These are phyloP conservation scores for Diaporthe aspalathi DNA, from an alignment of 2,329 filamentous ascomycete genomes.

Conservation along the genomic window DNA sequence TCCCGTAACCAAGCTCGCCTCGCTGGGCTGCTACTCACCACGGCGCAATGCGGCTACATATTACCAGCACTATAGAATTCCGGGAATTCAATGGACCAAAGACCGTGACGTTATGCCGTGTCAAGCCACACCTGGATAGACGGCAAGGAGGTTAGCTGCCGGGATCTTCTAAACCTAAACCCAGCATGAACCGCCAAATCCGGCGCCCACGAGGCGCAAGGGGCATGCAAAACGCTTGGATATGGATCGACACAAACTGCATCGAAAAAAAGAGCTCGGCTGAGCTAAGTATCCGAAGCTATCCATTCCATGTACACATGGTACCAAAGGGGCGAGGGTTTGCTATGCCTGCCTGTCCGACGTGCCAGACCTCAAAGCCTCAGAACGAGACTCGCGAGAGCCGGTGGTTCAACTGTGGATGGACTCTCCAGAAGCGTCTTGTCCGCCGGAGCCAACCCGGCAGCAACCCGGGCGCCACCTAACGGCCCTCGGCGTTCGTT, in stretches of 20 bases:
- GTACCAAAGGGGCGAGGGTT: conserved; percentile 40
- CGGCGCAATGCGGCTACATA: conserved; percentile 27
- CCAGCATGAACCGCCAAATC: conserved; percentile 1
- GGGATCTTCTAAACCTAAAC: conserved; percentile 37
- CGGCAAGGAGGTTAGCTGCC: conserved; percentile 43
- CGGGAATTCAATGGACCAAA: conserved; percentile 9
- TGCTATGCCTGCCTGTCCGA: conserved; percentile 44
- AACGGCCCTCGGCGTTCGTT: no score
- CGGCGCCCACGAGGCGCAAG: conserved; percentile 39
- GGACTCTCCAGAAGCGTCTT: conserved; percentile 39
- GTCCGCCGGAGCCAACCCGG: no score
- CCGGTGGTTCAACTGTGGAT: conserved; percentile 39
- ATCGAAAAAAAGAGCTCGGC: conserved; percentile 45
- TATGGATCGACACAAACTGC: conserved; percentile 46
- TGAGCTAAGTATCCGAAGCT: conserved; percentile 43
- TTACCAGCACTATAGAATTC: conserved; percentile 12
- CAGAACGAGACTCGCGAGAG: conserved; percentile 1
- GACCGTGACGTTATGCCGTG: conserved; percentile 42
- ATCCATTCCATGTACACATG: conserved; percentile 43
- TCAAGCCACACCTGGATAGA: conserved; percentile 46
- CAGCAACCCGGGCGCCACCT: no score
- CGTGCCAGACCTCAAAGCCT: conserved; percentile 20
- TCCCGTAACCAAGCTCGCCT: not conserved
- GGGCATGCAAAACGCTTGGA: conserved; percentile 37
- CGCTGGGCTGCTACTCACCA: not conserved